Evolutionary conservation across 2,329 filamentous ascomycete genomes (phyloP).

Genomic region (Phialemonium atrogriseum): DNA sequence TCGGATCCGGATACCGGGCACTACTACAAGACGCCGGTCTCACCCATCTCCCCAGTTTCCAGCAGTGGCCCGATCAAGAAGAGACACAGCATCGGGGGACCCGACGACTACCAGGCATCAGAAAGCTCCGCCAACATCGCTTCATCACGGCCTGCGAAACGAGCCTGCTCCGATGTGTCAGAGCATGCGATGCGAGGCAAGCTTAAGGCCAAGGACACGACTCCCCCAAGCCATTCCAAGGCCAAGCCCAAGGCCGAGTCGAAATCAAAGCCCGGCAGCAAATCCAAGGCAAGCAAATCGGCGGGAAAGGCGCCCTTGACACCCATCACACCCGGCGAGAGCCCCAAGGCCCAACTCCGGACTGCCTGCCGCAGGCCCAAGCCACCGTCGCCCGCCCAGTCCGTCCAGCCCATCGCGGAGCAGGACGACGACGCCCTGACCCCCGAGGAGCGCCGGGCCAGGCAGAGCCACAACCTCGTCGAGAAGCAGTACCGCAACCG

Average conservation of each 20-base stretch:
- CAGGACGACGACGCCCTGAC: slow-evolving; percentile 12
- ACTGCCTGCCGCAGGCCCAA: slow-evolving; percentile 12
- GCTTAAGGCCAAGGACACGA: background rate
- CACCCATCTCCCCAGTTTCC: background rate
- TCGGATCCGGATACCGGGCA: too few relatives aligned
- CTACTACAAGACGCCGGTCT: too few relatives aligned
- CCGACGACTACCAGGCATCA: slow-evolving; percentile 16
- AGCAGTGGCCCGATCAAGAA: background rate
- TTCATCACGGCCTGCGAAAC: background rate
- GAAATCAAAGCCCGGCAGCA: background rate
- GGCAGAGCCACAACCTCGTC: slow-evolving; percentile 35
- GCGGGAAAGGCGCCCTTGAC: background rate
- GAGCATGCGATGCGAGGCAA: background rate
- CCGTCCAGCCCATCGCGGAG: background rate
- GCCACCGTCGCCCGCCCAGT: background rate
- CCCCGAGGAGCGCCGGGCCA: slow-evolving; percentile 22
- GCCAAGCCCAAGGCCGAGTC: background rate
- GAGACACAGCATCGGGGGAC: slow-evolving; percentile 8
- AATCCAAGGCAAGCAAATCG: background rate
- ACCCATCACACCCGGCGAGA: background rate
- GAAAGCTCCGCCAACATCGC: slow-evolving; percentile 17
- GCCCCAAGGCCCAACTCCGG: slow-evolving; percentile 8
- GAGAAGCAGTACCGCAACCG: slow-evolving; percentile 41
- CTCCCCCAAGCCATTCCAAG: background rate
- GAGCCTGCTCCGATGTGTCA: too few relatives aligned